Evolutionary conservation across 2,329 filamentous ascomycete genomes (phyloP).

Genomic region (Cladosporium sp.): DNA sequence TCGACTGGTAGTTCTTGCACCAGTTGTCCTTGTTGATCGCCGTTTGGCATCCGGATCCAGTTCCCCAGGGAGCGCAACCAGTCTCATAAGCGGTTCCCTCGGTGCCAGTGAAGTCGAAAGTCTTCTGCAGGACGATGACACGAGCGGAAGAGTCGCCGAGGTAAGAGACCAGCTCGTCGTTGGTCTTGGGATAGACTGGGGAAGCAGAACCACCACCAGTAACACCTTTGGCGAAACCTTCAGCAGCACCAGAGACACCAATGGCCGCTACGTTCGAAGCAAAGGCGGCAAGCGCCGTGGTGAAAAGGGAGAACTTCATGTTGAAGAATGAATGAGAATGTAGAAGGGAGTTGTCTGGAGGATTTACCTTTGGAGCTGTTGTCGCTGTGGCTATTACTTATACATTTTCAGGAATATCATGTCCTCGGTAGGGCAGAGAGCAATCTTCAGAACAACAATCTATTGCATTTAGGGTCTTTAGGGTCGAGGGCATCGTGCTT

Average conservation of each 20-base stretch:
- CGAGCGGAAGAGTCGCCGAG: conserved; percentile 53
- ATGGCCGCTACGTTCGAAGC: conserved; percentile 8
- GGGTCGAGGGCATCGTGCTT: no score
- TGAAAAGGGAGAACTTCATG: conserved; percentile 10
- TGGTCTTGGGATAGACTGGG: conserved; percentile 50
- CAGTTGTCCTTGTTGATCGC: conserved; percentile 56
- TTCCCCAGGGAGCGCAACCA: conserved; percentile 38
- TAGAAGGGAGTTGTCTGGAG: no score
- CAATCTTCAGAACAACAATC: no score
- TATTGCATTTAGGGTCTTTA: no score
- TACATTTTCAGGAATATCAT: no score
- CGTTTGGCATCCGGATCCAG: conserved; percentile 54
- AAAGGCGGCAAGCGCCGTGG: conserved; percentile 2
- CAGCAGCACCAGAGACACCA: conserved; percentile 20
- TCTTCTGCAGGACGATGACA: conserved; percentile 54
- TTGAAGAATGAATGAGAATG: not conserved
- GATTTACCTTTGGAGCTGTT: no score
- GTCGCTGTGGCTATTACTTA: no score
- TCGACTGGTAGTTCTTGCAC: conserved; percentile 51
- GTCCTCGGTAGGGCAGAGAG: no score
- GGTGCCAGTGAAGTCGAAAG: conserved; percentile 48
- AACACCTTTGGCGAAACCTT: conserved; percentile 47
- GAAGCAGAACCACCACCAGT: conserved; percentile 55
- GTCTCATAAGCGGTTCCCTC: conserved; percentile 49
- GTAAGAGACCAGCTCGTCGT: conserved; percentile 52